phyloP scores from a whole-genome alignment of 2,329 filamentous ascomycete species.

The Phoma sp. region DNA sequence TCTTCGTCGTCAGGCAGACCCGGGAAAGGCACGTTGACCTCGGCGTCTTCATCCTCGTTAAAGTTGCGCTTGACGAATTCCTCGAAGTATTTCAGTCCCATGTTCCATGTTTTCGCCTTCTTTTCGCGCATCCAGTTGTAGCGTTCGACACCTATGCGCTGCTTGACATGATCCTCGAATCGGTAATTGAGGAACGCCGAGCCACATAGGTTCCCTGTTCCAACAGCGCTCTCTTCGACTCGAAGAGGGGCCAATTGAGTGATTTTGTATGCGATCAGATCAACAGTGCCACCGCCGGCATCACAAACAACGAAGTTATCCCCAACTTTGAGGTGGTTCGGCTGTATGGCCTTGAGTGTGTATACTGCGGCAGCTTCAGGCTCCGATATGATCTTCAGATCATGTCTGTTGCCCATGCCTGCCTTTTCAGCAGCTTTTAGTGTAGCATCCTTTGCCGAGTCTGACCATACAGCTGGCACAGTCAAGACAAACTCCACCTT shows the following conservation, averaged over 20 bases:
- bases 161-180: conserved; percentile 78
- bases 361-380: conserved; percentile 81
- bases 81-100: conserved; percentile 78
- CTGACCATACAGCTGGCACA: conserved; percentile 79
- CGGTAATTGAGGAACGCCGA: conserved; percentile 82
- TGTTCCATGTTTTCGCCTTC: conserved; percentile 78
- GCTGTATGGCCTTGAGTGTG: conserved; percentile 79
- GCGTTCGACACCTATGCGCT: conserved; percentile 69
- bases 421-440: conserved; percentile 78
- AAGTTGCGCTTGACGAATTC: conserved; percentile 88
- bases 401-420: conserved; percentile 74
- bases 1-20: conserved; percentile 79
- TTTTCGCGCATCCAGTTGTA: conserved; percentile 80
- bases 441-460: conserved; percentile 84
- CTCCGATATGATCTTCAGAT: conserved; percentile 81
- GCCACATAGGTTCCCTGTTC: conserved; percentile 78
- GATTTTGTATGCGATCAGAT: conserved; percentile 84
- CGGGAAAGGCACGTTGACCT: conserved; percentile 80
- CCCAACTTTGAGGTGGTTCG: conserved; percentile 74
- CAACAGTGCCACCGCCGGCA: conserved; percentile 67
- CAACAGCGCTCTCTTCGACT: conserved; percentile 80
- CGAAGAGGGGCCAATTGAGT: conserved; percentile 74
- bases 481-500: conserved; percentile 82
- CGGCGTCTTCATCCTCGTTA: conserved; percentile 77
- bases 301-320: conserved; percentile 67